Base-by-base conservation (phyloP, 78 protist species). In the Dictyostelium discoideum region DNA sequence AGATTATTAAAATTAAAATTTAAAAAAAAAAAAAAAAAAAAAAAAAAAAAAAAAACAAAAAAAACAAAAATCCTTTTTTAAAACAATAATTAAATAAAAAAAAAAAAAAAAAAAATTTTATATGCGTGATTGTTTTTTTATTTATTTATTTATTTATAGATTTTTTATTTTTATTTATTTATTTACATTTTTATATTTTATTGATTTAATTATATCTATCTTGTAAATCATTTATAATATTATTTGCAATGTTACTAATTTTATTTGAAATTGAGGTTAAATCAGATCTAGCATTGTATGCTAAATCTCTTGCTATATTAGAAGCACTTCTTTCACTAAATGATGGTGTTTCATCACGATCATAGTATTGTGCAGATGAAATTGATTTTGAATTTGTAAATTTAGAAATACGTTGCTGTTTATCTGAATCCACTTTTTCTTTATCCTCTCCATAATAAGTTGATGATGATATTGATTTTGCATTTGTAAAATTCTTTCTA, bases 331-430 rank as follows among this genome's bases (percentile, higher is more conserved):
- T 37, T 40, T 78, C 84, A 46, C 76, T 9, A 16, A 60, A 37
- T 39, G 37, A 37, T 18, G 63, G 48, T 18, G 67, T 60, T 85
- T 93, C 96, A 84, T 86, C 92, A 24, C 96, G 67, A 13, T 77
- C 92, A 87, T 93, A 93, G 60, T 93, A 93, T 73, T 87, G 87
- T 22, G 96, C 96, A n/a, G 87, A 77, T 40, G 96, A 93, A 16
- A 93, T 93, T 3, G 93, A 86, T 26, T 89, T 86, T 13, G 96
- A 92, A 32, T 92, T 78, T 26, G 77, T 60, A 42, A 93, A 86
- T 80, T 85, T 42, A 11, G 87, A 65, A n/a, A 93, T 11, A 40
- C 93, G 63, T 39, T 73, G 80, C 54, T 84, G 86, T 77, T 81
- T 93, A n/a, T 93, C 92, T 40, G 87, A 7, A 86, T 93, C 96